Evolutionary conservation across 208 protist species (phyloP).

Genomic region (Leishmania lainsoni): DNA sequence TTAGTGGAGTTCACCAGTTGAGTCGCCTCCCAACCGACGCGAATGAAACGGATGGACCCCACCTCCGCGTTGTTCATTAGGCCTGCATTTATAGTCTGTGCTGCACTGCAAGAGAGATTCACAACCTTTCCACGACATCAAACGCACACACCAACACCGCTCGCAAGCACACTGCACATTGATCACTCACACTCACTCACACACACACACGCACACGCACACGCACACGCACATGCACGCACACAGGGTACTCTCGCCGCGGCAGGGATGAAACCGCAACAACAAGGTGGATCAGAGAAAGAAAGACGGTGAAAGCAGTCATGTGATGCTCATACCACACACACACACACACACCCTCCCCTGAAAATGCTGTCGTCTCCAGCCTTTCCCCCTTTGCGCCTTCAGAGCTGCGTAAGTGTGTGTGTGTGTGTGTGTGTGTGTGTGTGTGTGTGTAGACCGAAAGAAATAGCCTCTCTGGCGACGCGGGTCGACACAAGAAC

Average conservation of each 20-base stretch:
- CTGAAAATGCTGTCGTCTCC: neutral
- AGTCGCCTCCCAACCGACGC: neutral
- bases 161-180: neutral
- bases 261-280: neutral
- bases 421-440: too few relatives aligned
- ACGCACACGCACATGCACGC: neutral
- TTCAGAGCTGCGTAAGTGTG: too few relatives aligned
- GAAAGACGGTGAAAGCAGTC: neutral
- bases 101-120: slow-evolving; percentile 8
- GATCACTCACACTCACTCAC: neutral
- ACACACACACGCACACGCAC: neutral
- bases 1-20: neutral
- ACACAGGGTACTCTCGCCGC: neutral
- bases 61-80: slow-evolving; percentile 13
- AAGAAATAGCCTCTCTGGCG: neutral
- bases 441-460: neutral
- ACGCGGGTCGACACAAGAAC: neutral
- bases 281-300: neutral
- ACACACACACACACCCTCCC: too few relatives aligned
- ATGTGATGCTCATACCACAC: too few relatives aligned
- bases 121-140: neutral
- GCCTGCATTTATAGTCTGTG: slow-evolving; percentile 11
- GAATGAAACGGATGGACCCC: neutral
- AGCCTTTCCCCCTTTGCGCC: neutral
- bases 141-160: slow-evolving; percentile 10